A percentile compares a stretch with the other conserved stretches of the same genome.
These are phyloP conservation scores for Thuja plicata DNA, from an alignment of 83 land plant species.

Conservation along the genomic window DNA sequence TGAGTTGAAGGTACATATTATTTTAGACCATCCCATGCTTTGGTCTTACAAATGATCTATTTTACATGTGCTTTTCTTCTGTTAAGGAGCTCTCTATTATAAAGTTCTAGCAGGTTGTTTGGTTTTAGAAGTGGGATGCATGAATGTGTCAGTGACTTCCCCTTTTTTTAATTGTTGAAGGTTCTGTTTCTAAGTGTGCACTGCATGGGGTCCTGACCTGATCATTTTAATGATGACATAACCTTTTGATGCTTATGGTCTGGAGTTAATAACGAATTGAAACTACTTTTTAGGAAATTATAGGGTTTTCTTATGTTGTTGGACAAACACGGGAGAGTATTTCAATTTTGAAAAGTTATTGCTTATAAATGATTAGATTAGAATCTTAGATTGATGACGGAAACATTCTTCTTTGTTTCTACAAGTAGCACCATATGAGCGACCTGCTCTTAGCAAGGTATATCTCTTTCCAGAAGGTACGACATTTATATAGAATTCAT, in stretches of 20 bases:
- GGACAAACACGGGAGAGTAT: not conserved
- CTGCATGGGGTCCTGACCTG: not conserved
- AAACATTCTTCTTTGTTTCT: not conserved
- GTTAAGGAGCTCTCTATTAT: not conserved
- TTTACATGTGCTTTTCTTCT: not conserved
- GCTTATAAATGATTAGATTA: not conserved
- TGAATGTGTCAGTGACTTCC: not conserved
- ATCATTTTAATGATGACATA: not conserved
- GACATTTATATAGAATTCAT: not conserved
- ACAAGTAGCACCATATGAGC: slow-evolving; percentile 99
- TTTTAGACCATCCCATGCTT: not conserved
- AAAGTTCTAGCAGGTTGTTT: not conserved
- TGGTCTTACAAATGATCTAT: not conserved
- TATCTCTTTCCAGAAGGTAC: slow-evolving; percentile 91
- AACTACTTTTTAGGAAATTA: not conserved
- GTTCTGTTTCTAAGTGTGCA: not conserved
- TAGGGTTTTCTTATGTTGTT: not conserved
- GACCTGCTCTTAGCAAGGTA: slow-evolving; percentile 97
- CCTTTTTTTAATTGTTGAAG: not conserved
- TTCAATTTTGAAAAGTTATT: not conserved
- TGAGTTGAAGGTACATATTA: not conserved
- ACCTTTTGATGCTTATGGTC: not conserved
- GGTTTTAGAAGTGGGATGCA: not conserved
- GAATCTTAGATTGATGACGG: not conserved
- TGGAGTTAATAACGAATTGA: not conserved